Evolutionary conservation across 805 yeast species (phyloP).

Genomic region (Hanseniaspora hatyaiensis): DNA sequence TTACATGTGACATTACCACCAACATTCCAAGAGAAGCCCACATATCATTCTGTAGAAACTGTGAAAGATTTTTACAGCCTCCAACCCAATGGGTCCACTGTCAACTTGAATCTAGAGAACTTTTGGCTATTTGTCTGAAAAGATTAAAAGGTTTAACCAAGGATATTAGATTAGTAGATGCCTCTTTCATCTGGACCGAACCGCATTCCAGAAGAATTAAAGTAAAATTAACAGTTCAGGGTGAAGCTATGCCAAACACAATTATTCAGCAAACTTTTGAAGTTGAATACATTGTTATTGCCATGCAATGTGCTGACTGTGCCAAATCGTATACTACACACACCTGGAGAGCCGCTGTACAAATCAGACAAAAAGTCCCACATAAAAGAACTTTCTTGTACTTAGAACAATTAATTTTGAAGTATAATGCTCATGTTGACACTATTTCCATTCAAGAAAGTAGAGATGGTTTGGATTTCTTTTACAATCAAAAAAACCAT

Average conservation of each 20-base stretch:
- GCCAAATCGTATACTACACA: constrained; percentile 93
- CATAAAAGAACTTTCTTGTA: constrained; percentile 94
- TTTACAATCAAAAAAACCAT: constrained; percentile 75
- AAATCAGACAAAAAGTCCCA: constrained; percentile 91
- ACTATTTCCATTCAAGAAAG: constrained; percentile 88
- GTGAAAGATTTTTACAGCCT: constrained; percentile 91
- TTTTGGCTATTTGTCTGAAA: constrained; percentile 79
- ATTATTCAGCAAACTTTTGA: constrained; percentile 89
- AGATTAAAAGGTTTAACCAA: constrained; percentile 77
- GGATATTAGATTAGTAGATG: constrained; percentile 72
- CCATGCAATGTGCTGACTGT: constrained; percentile 98
- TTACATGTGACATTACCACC: constrained; percentile 85
- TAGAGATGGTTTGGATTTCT: constrained; percentile 90
- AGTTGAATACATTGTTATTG: constrained; percentile 83
- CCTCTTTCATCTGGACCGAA: constrained; percentile 95
- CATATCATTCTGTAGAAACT: constrained; percentile 87
- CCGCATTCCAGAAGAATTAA: constrained; percentile 94
- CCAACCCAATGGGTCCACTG: constrained; percentile 90
- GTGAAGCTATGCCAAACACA: constrained; percentile 87
- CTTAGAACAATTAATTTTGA: constrained; percentile 87
- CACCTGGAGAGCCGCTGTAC: constrained; percentile 97
- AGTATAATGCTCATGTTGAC: constrained; percentile 84
- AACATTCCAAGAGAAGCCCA: constrained; percentile 92
- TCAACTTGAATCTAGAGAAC: constrained; percentile 81
- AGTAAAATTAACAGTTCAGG: constrained; percentile 86